Base-by-base conservation (phyloP, 1,139 yeast genomes). In the Saccharomyces hybrid region DNA sequence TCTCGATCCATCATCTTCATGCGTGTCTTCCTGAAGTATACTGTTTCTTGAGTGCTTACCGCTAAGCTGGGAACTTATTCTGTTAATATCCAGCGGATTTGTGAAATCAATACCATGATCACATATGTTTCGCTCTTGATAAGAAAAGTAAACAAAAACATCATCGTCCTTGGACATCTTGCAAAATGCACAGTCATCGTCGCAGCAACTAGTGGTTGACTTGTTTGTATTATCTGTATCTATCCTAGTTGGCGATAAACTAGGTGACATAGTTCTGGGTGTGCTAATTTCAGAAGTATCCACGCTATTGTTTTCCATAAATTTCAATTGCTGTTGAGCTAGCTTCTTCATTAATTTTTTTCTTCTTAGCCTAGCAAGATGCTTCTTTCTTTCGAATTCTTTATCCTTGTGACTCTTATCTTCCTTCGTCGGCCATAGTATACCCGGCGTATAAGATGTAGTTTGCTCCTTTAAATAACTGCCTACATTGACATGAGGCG, bases 121-220 rank as follows among this genome's bases (percentile, higher is more conserved):
- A 50, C 65, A 63, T 11, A 67, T 62, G 50, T 64, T 65, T 14
- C 51, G 56, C 53, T 68, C 71, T 46, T 62, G 61, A 50, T 61
- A 67, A 7, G 67, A 60, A 52, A 68, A 66, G 50, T 65, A 67
- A 8, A 66, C 97, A 72, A 86, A 89, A 0, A 88, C 81, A 9
- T 88, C 90, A 26, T 81, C 80, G 26, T 79, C 81, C 2, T 84
- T 78, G 0, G 90, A 85, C 81, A 88, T 89, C 63, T 91, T 95
- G 68, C 99, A 93, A 31, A 93, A 76, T 46, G 91, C 85, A 67
- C 99, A 93, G 58, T 83, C 86, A 44, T 85, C 84, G 47, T 83
- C 86, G n/a, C 24, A 38, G 24, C 11, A 16, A 38, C 44, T 19
- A 0, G 96, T 96, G 63, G 81, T 89, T 44, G 73, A 73, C 95